Conservation (phyloP, 371 early-diverging fungal genomes). For the Fennellomyces sp. region DNA sequence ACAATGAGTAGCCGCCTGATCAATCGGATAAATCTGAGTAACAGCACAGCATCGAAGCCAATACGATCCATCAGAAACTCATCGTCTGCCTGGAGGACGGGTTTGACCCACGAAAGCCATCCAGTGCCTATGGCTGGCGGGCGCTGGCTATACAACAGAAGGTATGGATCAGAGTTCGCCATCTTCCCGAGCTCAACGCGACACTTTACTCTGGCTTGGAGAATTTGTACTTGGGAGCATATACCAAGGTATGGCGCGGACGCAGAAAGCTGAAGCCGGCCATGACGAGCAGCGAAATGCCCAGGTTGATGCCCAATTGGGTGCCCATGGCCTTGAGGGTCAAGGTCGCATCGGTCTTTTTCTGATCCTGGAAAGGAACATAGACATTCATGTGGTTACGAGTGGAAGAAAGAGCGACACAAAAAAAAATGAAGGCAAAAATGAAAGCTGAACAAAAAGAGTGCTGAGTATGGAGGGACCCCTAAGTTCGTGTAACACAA, state of each 20-base stretch:
- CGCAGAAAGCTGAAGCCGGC: constrained; percentile 38
- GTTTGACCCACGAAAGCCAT: constrained; percentile 65
- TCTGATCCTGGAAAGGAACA: constrained; percentile 25
- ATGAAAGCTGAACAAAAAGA: not conserved
- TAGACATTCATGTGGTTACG: constrained; percentile 15
- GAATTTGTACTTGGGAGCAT: constrained; percentile 47
- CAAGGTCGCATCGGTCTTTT: constrained; percentile 23
- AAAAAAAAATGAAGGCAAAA: constrained; percentile 3
- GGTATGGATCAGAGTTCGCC: not conserved
- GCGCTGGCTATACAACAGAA: constrained; percentile 34
- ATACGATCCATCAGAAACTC: constrained; percentile 60
- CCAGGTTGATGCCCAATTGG: constrained; percentile 49
- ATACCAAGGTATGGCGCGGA: constrained; percentile 48
- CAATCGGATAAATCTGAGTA: constrained; percentile 68
- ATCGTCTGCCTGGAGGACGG: constrained; percentile 60
- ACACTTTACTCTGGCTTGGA: constrained; percentile 32
- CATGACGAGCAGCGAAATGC: constrained; percentile 43
- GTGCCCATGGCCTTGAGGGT: constrained; percentile 41
- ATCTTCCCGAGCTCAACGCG: not conserved
- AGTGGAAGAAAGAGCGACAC: not conserved
- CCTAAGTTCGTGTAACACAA: not conserved
- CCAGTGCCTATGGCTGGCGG: constrained; percentile 62
- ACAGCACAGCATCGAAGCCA: constrained; percentile 77
- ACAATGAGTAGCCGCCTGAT: constrained; percentile 53
- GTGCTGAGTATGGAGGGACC: not conserved